Evolutionary conservation across 345 rosid species (phyloP).

Genomic region (Eucalyptus curtisii): DNA sequence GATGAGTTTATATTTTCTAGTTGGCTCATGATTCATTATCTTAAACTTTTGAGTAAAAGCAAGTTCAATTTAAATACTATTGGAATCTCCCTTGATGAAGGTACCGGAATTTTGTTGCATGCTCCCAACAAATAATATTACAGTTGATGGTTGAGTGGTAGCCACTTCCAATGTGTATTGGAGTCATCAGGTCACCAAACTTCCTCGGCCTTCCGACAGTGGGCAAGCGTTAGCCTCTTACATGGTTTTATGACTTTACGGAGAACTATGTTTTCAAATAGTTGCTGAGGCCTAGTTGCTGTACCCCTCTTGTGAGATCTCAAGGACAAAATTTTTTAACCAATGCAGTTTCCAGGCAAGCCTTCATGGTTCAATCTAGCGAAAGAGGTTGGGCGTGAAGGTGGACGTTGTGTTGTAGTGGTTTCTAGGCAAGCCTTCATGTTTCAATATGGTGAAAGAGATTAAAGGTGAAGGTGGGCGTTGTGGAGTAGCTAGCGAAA

Average conservation of each 20-base stretch:
- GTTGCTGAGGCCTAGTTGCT: neutral
- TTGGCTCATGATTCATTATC: neutral
- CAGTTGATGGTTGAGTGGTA: neutral
- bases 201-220: neutral
- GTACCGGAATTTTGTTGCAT: neutral
- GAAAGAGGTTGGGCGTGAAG: neutral
- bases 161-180: neutral
- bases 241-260: neutral
- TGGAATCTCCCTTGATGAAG: neutral
- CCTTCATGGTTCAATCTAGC: neutral
- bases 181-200: neutral
- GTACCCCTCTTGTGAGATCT: neutral
- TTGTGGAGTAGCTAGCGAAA: neutral
- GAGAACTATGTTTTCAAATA: neutral
- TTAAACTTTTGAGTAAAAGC: neutral
- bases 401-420: neutral
- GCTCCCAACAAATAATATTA: neutral
- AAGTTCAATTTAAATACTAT: neutral
- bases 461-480: neutral
- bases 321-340: neutral
- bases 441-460: neutral
- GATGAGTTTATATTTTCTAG: neutral
- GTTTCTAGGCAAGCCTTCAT: neutral
- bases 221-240: neutral
- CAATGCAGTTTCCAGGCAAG: neutral